Evolutionary conservation across 2,329 filamentous ascomycete genomes (phyloP).

Genomic region (Akanthomyces uredinophilus): DNA sequence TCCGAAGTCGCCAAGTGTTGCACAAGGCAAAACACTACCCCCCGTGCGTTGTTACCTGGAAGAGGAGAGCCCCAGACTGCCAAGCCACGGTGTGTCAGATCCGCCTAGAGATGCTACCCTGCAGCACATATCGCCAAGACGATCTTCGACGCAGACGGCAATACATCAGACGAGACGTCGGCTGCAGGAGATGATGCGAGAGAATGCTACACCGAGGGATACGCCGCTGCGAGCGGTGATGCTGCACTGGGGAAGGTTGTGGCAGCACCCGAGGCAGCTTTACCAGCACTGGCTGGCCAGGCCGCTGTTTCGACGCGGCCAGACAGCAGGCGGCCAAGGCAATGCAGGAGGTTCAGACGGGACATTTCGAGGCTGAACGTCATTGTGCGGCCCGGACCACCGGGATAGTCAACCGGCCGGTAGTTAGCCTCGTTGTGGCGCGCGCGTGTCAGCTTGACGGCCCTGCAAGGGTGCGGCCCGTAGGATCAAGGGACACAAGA

Average conservation of each 20-base stretch:
- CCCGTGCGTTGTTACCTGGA: not conserved
- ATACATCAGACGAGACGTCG: not conserved
- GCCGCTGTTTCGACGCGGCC: constrained; percentile 1
- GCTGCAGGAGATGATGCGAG: not conserved
- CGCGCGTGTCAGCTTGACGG: not conserved
- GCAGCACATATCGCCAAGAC: not conserved
- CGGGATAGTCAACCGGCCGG: not conserved
- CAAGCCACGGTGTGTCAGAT: not conserved
- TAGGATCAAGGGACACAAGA: not conserved
- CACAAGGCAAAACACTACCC: not conserved
- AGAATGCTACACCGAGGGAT: not conserved
- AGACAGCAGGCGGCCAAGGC: not conserved
- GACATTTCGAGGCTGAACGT: not conserved
- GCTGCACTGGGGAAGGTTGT: not conserved
- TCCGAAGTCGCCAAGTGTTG: too few species aligned
- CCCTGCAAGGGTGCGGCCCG: not conserved
- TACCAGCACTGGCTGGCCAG: not conserved
- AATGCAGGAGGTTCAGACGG: not conserved
- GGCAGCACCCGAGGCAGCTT: not conserved
- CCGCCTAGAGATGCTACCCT: not conserved
- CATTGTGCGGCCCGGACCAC: not conserved
- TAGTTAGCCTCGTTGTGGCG: not conserved
- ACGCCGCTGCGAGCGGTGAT: not conserved
- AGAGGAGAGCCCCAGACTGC: not conserved
- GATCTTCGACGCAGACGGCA: not conserved